phyloP scores from a whole-genome alignment of 2,329 filamentous ascomycete species.

The Sclerotinia trifoliorum region DNA sequence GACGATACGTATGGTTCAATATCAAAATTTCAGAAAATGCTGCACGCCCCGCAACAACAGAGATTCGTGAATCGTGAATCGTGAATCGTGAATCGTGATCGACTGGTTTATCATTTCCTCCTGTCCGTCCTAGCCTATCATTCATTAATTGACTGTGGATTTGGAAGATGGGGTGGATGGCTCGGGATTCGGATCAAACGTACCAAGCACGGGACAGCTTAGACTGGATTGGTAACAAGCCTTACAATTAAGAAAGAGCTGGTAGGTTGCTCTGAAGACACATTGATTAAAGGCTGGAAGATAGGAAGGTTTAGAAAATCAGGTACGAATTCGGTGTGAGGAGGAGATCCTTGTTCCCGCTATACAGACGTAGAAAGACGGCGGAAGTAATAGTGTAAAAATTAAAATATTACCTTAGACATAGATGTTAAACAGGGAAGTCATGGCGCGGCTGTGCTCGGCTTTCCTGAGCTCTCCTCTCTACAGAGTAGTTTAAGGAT shows the following conservation, averaged over 20 bases:
- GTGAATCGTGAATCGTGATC: neutral
- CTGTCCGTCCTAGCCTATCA: neutral
- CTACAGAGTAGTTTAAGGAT: no score
- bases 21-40: neutral
- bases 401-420: neutral
- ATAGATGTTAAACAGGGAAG: neutral
- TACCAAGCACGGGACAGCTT: neutral
- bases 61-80: neutral
- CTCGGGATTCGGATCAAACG: conserved; percentile 8
- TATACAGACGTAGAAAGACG: neutral
- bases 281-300: neutral
- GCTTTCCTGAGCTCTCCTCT: neutral
- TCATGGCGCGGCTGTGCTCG: neutral
- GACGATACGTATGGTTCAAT: neutral
- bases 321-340: neutral
- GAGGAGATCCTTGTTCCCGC: neutral
- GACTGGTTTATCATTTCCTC: neutral
- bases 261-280: neutral
- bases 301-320: neutral
- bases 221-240: neutral
- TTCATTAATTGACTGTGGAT: neutral
- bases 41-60: neutral
- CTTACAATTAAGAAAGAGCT: neutral
- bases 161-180: neutral
- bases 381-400: neutral